Evolutionary conservation across 139 green algal species (phyloP), one percentile per base, ranked within the genome.

Genomic region (Micractinium sp.): DNA sequence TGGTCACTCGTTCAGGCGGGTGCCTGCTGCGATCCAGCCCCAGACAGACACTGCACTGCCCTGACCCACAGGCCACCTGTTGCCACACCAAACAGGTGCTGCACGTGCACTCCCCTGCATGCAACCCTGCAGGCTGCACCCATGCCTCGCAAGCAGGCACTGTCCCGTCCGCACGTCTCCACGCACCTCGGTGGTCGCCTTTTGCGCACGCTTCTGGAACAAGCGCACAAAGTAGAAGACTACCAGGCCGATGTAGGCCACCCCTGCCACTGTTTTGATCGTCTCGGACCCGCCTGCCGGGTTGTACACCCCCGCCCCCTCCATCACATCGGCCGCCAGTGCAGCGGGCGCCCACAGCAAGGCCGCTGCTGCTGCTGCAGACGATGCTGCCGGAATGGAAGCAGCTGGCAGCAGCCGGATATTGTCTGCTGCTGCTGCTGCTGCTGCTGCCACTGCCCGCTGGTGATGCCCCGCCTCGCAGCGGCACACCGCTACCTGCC

Each of bases 261-360:
- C 82, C 5, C 93, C 93, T n/a, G 89, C 90, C 19, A 94, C 35
- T 19, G 87, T 94, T 36, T 93, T 94, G 25, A 95, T 82, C 2
- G 82, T 81, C 19, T 94, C 93, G 22, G 81, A 71, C 15, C 93
- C 92, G 39, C 60, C 81, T 9, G 31, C 61, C 4, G 92, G 92
- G 71, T 91, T 89, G 84, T 95, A 95, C 0, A n/a, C 67, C 38
- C 63, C 85, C 39, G 66, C 73, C 0, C 47, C 47, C 47, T 56
- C 47, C 47, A 56, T 56, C 47, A 56, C 47, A 56, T 88, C 90
- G 31, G 27, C 89, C 33, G 91, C 90, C 16, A 89, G 41, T 22
- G 88, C 84, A 14, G 38, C 39, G 1, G 71, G 71, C 15, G 29
- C 71, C 71, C 71, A 77, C 33, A 80, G 33, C 33, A 80, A n/a